A percentile compares a stretch with the other conserved stretches of the same genome.
Evolutionary conservation across 805 yeast species (phyloP).

Genomic region (Dipodascus geniculatus): DNA sequence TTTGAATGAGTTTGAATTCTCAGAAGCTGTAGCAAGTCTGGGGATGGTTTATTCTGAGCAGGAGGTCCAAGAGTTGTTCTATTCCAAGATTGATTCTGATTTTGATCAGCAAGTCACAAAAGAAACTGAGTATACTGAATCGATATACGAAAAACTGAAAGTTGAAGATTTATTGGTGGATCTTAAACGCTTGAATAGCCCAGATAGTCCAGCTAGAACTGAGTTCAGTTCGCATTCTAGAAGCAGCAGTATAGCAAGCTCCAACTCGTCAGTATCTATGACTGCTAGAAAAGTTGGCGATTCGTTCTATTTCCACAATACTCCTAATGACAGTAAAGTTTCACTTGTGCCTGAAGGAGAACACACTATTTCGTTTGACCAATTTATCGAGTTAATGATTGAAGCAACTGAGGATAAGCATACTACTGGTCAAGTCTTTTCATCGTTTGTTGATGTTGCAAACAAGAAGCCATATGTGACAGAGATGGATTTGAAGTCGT

Average conservation of each 20-base stretch:
- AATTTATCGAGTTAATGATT: constrained; percentile 27
- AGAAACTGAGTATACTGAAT: background rate
- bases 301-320: background rate
- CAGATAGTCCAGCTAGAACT: background rate
- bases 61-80: constrained; percentile 30
- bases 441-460: constrained; percentile 31
- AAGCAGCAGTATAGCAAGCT: background rate
- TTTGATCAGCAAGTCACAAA: background rate
- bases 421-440: constrained; percentile 27
- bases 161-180: background rate
- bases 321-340: background rate
- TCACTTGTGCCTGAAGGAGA: background rate
- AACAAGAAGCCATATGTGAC: constrained; percentile 29
- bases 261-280: background rate
- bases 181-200: background rate
- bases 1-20: constrained; percentile 32
- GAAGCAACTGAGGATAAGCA: constrained; percentile 30
- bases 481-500: constrained; percentile 28
- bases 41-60: constrained; percentile 28
- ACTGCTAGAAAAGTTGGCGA: background rate
- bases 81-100: constrained; percentile 18
- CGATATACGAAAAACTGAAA: background rate
- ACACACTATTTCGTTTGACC: constrained; percentile 20
- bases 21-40: constrained; percentile 30
- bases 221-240: background rate